Conservation (phyloP, 1,284 basidiomycete genomes). For the Ceratobasidium sp. region DNA sequence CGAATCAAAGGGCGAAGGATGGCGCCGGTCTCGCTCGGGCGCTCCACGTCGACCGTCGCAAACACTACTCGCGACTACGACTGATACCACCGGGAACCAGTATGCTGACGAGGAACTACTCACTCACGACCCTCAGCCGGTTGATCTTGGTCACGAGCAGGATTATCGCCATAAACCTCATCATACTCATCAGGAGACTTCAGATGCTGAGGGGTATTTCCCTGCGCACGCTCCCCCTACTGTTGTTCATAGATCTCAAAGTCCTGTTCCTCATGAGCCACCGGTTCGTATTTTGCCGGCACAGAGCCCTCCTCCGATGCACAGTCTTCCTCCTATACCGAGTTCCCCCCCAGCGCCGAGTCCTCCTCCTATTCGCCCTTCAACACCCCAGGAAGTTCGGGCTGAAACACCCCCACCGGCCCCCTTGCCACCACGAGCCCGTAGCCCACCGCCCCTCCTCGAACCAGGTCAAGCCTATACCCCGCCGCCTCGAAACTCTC, state of each 20-base stretch:
- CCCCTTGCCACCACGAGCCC: constrained; percentile 8
- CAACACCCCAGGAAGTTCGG: background rate
- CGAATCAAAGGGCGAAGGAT: constrained; percentile 33
- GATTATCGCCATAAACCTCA: constrained; percentile 12
- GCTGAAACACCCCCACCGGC: background rate
- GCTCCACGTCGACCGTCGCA: constrained; percentile 41
- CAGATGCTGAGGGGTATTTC: background rate
- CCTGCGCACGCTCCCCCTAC: background rate
- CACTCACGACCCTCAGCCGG: constrained; percentile 1
- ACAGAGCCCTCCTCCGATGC: constrained; percentile 1
- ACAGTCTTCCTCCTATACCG: background rate
- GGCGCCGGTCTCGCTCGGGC: constrained; percentile 42
- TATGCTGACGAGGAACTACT: constrained; percentile 36
- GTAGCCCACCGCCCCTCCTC: constrained; percentile 26
- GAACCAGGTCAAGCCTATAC: constrained; percentile 27
- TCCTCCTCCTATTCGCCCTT: background rate
- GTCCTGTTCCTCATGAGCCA: constrained; percentile 8
- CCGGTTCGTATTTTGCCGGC: background rate
- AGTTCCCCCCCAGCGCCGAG: background rate
- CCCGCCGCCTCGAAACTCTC: constrained; percentile 18
- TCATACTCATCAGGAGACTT: background rate
- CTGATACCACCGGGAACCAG: constrained; percentile 25
- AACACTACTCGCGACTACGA: constrained; percentile 25
- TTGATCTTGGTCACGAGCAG: constrained; percentile 6
- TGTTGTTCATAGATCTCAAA: constrained; percentile 12